Conservation (phyloP, 768 basidiomycete genomes). For the Xerocomus spinulosus region DNA sequence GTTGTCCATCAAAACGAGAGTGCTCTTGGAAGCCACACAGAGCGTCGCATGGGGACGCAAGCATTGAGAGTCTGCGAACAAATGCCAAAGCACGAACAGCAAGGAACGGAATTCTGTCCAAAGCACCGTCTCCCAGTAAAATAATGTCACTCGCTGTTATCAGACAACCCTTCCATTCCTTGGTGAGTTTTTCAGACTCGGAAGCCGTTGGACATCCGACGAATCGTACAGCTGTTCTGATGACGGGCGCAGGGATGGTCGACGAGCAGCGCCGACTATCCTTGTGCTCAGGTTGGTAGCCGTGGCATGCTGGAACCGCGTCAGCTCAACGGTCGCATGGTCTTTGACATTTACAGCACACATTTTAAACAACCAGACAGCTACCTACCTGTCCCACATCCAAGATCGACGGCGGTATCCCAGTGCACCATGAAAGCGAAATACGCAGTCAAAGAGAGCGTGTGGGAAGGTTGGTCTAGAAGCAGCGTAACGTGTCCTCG, state of each 20-base stretch:
- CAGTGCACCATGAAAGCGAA: slow-evolving; percentile 54
- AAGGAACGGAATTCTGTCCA: too few relatives aligned
- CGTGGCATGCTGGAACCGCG: slow-evolving; percentile 45
- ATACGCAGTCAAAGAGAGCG: slow-evolving; percentile 58
- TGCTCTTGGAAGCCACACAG: too few relatives aligned
- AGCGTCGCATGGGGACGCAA: too few relatives aligned
- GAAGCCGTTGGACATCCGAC: too few relatives aligned
- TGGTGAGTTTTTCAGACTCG: too few relatives aligned
- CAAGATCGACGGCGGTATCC: slow-evolving; percentile 66
- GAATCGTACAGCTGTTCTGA: too few relatives aligned
- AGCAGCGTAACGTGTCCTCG: slow-evolving; percentile 64
- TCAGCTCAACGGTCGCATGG: slow-evolving; percentile 60
- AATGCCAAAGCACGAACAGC: too few relatives aligned
- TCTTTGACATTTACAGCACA: slow-evolving; percentile 36
- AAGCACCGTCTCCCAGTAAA: too few relatives aligned
- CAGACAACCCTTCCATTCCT: too few relatives aligned
- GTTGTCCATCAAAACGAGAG: too few relatives aligned
- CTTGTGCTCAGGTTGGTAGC: slow-evolving; percentile 71
- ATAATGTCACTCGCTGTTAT: too few relatives aligned
- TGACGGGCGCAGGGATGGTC: background rate
- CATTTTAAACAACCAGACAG: background rate
- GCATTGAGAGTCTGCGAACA: too few relatives aligned
- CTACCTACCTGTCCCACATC: slow-evolving; percentile 75
- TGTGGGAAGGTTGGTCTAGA: slow-evolving; percentile 71
- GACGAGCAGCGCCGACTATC: slow-evolving; percentile 60